Conservation (phyloP, 129 eudicot genomes). For the Tagetes patula region DNA sequence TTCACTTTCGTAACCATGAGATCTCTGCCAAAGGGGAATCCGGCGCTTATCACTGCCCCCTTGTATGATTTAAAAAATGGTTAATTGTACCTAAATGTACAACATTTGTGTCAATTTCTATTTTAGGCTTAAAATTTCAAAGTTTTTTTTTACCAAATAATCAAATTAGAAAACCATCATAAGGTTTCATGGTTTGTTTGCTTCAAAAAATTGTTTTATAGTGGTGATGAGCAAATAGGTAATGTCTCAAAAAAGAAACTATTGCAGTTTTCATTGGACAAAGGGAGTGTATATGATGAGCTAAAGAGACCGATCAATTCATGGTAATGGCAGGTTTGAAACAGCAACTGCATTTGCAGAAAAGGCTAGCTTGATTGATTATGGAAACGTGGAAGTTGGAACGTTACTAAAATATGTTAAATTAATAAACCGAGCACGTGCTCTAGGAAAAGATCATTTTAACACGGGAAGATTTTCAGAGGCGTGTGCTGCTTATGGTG, state of each 20-base stretch:
- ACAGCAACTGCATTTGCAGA: conserved; percentile 52
- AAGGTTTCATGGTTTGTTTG: conserved; percentile 7
- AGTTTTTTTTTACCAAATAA: neutral
- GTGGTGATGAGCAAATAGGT: neutral
- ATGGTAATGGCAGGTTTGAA: conserved; percentile 52
- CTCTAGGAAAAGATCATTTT: conserved; percentile 53
- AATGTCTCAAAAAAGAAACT: conserved; percentile 13
- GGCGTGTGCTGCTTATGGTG: conserved; percentile 58
- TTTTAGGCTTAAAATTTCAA: neutral
- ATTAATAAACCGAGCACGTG: conserved; percentile 44
- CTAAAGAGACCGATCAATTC: neutral
- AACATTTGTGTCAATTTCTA: neutral
- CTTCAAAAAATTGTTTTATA: neutral
- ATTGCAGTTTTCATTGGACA: conserved; percentile 19
- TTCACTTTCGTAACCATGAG: neutral
- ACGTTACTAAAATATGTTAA: conserved; percentile 48
- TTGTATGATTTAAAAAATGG: neutral
- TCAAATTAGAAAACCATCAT: neutral
- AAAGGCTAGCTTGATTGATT: conserved; percentile 46
- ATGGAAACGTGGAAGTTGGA: conserved; percentile 46
- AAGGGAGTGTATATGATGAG: conserved; percentile 19
- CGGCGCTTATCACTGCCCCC: no score
- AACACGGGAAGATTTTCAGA: conserved; percentile 46
- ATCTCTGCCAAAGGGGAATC: neutral
- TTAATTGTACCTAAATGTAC: neutral